Evolutionary conservation across 2,329 filamentous ascomycete species (phyloP).

Genomic region (Bipolaris zeicola): DNA sequence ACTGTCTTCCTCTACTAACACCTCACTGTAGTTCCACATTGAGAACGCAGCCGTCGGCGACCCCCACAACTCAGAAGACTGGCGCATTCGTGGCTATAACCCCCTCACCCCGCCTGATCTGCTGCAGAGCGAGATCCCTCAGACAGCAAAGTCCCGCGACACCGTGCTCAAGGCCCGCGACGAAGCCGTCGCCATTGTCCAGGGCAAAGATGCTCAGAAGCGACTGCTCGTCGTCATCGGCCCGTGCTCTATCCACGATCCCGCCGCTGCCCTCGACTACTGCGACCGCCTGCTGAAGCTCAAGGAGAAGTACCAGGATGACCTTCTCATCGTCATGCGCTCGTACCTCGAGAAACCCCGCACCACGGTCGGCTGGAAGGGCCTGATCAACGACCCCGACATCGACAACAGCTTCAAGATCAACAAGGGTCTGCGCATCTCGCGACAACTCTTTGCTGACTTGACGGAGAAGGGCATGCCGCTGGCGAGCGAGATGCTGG

Average conservation of each 20-base stretch:
- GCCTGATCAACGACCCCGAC: constrained; percentile 96
- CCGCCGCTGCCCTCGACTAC: constrained; percentile 87
- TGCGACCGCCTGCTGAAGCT: constrained; percentile 80
- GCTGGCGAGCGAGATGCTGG: constrained; percentile 95
- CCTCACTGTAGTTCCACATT: constrained; percentile 53
- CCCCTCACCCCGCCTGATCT: constrained; percentile 91
- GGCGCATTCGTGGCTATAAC: constrained; percentile 78
- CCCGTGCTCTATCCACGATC: constrained; percentile 97
- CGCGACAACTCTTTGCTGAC: constrained; percentile 90
- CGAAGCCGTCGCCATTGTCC: constrained; percentile 66
- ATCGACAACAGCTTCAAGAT: constrained; percentile 99
- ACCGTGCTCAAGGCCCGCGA: constrained; percentile 65
- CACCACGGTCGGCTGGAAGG: constrained; percentile 98
- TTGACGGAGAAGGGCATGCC: constrained; percentile 93
- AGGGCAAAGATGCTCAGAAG: constrained; percentile 61
- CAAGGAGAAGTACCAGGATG: constrained; percentile 85
- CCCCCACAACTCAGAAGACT: constrained; percentile 56
- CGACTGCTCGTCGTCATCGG: constrained; percentile 81
- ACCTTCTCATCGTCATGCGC: constrained; percentile 95
- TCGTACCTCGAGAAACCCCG: constrained; percentile 98
- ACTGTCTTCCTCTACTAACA: not conserved
- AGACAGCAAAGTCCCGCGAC: constrained; percentile 55
- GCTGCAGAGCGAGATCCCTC: constrained; percentile 88
- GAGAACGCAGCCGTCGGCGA: constrained; percentile 58
- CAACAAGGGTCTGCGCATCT: constrained; percentile 90